Evolutionary conservation across 805 yeast species (phyloP).

Genomic region (Yamadazyma olivae): DNA sequence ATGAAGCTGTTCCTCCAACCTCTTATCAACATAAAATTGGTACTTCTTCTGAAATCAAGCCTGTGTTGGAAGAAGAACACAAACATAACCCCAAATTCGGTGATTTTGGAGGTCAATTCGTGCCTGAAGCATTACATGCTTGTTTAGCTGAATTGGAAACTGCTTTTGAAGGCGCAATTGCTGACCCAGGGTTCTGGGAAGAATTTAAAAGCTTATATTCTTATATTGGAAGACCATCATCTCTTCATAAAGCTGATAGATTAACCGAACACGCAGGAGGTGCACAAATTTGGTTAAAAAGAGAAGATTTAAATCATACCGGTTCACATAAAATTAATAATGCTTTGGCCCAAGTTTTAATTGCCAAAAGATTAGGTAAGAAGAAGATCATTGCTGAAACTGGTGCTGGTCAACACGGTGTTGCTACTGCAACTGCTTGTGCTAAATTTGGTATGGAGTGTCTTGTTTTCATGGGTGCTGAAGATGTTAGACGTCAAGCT

Average conservation of each 20-base stretch:
- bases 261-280: conserved; percentile 90
- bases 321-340: conserved; percentile 88
- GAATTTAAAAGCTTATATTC: conserved; percentile 82
- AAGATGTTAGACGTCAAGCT: conserved; percentile 98
- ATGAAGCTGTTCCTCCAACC: conserved; percentile 25
- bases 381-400: conserved; percentile 80
- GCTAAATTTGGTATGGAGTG: conserved; percentile 92
- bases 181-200: conserved; percentile 91
- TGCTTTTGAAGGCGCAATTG: conserved; percentile 83
- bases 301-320: conserved; percentile 92
- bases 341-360: conserved; percentile 76
- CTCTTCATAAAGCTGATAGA: conserved; percentile 87
- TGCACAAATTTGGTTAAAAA: conserved; percentile 89
- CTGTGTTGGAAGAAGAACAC: conserved; percentile 53
- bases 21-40: conserved; percentile 17
- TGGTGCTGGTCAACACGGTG: conserved; percentile 94
- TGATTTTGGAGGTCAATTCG: conserved; percentile 97
- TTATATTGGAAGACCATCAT: conserved; percentile 96
- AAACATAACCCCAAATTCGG: conserved; percentile 81
- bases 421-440: conserved; percentile 89
- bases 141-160: conserved; percentile 86
- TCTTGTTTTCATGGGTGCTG: conserved; percentile 98
- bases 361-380: conserved; percentile 79
- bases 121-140: conserved; percentile 92
- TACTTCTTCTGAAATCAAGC: conserved; percentile 28